Percentiles rank a stretch among this genome's conserved stretches.
These are phyloP conservation scores for Anthoceros angustus DNA, from an alignment of 225 moss, liverwort and hornwort genomes.

Conservation along the genomic window DNA sequence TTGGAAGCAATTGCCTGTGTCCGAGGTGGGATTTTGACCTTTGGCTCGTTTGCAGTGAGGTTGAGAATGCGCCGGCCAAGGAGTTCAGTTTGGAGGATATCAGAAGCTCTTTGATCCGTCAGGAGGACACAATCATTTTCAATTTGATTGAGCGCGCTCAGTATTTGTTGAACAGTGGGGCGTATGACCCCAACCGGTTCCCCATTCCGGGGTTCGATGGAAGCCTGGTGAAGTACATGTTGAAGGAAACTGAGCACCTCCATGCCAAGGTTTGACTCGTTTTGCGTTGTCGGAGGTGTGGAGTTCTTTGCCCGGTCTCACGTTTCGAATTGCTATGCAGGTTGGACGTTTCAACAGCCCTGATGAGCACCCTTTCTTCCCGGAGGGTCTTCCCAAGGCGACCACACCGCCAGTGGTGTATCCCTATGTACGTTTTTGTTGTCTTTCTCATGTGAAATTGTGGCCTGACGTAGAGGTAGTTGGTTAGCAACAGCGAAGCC, in stretches of 20 bases:
- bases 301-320: background rate
- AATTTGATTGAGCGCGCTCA: conserved; percentile 68
- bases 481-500: background rate
- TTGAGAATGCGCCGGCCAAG: too few relatives aligned
- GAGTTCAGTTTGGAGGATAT: conserved; percentile 26
- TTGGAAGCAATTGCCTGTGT: too few relatives aligned
- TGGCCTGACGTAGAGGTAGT: background rate
- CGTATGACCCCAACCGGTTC: conserved; percentile 48
- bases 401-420: conserved; percentile 38
- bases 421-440: conserved; percentile 29
- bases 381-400: conserved; percentile 43
- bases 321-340: conserved; percentile 19
- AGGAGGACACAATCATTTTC: conserved; percentile 89
- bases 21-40: too few relatives aligned
- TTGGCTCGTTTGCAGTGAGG: too few relatives aligned
- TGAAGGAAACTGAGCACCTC: conserved; percentile 57
- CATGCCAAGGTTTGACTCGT: conserved; percentile 50
- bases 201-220: conserved; percentile 40
- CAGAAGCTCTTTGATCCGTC: conserved; percentile 68
- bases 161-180: conserved; percentile 54
- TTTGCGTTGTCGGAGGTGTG: background rate
- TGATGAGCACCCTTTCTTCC: conserved; percentile 79
- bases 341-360: conserved; percentile 66
- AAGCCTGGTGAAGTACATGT: conserved; percentile 56
- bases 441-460: background rate